Evolutionary conservation across 2,329 filamentous ascomycete genomes (phyloP).

Genomic region (Lithohypha guttulata): DNA sequence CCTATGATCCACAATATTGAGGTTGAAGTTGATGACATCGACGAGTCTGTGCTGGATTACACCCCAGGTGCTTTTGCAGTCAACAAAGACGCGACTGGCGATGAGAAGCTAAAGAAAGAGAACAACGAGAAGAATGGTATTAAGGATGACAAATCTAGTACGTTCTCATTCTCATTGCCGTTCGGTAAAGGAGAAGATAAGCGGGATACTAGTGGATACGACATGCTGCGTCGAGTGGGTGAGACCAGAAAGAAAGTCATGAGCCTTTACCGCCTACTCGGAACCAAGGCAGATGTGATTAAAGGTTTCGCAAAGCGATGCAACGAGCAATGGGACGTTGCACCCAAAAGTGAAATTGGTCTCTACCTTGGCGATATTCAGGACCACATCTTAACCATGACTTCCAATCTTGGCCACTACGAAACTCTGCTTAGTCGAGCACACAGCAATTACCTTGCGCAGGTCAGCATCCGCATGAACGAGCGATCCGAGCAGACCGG

Average conservation of each 20-base stretch:
- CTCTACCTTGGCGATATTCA: conserved; percentile 96
- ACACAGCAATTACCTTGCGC: conserved; percentile 94
- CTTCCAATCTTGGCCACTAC: conserved; percentile 86
- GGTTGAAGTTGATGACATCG: conserved; percentile 93
- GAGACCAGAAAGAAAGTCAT: conserved; percentile 97
- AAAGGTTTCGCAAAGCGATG: conserved; percentile 97
- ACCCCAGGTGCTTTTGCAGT: conserved; percentile 52
- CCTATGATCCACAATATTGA: conserved; percentile 89
- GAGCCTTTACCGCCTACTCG: conserved; percentile 81
- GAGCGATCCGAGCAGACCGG: conserved; percentile 92
- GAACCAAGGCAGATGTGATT: conserved; percentile 97
- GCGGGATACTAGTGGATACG: conserved; percentile 42
- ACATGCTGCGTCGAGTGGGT: conserved; percentile 87
- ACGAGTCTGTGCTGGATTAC: conserved; percentile 68
- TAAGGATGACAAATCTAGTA: conserved; percentile 12
- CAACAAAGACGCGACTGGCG: conserved; percentile 25
- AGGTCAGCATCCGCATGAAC: conserved; percentile 99
- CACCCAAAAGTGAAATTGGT: conserved; percentile 91
- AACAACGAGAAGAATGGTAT: conserved; percentile 27
- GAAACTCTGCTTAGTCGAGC: conserved; percentile 91
- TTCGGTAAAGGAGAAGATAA: conserved; percentile 29
- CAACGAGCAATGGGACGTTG: conserved; percentile 96
- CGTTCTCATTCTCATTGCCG: background rate
- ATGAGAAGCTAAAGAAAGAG: conserved; percentile 25
- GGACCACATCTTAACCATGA: conserved; percentile 99